phyloP scores from a whole-genome alignment of 1,284 basidiomycete genomes.

The Cutaneotrichosporon spelunceum region DNA sequence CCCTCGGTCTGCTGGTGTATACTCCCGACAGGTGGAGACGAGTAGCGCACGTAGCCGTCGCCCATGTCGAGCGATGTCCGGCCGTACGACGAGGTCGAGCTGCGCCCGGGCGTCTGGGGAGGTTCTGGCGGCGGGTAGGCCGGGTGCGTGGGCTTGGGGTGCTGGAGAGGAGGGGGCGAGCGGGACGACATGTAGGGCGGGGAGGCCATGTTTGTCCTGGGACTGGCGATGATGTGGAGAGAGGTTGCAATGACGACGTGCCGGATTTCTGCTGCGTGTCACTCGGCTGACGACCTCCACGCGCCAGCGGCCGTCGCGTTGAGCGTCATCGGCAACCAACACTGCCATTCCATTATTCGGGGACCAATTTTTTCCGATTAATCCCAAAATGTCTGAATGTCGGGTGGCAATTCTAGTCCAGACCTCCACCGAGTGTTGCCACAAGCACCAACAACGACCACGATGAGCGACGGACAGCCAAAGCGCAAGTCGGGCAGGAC shows the following conservation, averaged over 20 bases:
- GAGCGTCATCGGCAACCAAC: background rate
- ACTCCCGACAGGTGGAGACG: conserved; percentile 48
- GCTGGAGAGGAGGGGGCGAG: conserved; percentile 77
- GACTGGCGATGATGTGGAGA: background rate
- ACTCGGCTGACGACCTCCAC: background rate
- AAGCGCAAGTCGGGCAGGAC: conserved; percentile 45
- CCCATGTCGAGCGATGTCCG: conserved; percentile 52
- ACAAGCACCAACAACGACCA: background rate
- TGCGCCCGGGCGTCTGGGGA: conserved; percentile 63
- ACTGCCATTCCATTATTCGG: background rate
- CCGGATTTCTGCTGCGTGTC: background rate
- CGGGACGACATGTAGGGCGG: conserved; percentile 52
- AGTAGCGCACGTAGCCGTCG: conserved; percentile 49
- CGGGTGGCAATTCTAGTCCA: conserved; percentile 8
- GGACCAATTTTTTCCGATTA: background rate
- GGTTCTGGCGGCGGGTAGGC: conserved; percentile 80
- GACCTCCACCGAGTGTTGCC: background rate
- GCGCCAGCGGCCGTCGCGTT: background rate
- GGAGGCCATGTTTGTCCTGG: conserved; percentile 27
- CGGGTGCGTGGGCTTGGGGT: conserved; percentile 85
- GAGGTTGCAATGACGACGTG: background rate
- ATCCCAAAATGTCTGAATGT: conserved; percentile 26
- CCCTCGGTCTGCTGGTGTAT: background rate
- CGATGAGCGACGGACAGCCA: conserved; percentile 55
- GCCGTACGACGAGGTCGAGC: conserved; percentile 44